Evolutionary conservation across 768 basidiomycete genomes (phyloP), one percentile per base, ranked within the genome.

Genomic region (Krasilnikovozyma curviuscula): DNA sequence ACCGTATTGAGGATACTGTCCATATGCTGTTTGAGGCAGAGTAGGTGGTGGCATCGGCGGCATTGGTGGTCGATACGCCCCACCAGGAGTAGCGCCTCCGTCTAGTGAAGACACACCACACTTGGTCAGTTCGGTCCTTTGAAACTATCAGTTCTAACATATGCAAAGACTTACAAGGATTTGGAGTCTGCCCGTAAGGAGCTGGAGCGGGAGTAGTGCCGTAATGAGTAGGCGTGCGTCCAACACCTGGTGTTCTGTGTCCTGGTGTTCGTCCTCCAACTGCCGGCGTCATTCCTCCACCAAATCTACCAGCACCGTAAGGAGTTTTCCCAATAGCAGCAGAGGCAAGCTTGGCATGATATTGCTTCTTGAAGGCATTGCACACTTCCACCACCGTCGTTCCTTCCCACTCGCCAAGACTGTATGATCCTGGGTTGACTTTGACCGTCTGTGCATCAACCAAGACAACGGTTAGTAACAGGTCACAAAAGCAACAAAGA

Each of bases 321-420:
- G 85, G 83, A 0, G 85, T 88, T 61, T 79, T 83, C 8, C 78
- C 79, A 38, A 79, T 77, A 33, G 70, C 65, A 5, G 65, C 66
- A n/a, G 80, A 79, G 63, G 82, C 78, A 56, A 63, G 47, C 31
- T 49, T 21, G 19, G 50, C 50, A 9, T 51, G 55, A 46, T 63
- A 66, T 40, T 64, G 65, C 13, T 56, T 76, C 76, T 95, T 95
- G 76, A 97, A 97, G 18, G 89, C 88, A 62, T 95, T 89, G 55
- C 91, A 93, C 5, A 97, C 67, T 63, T 93, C 86, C 4, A 83
- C 78, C 23, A 97, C 84, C 31, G 84, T 86, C 7, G 83, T 78
- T 23, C 85, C 83, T 39, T 84, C 76, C 6, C 84, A 83, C 55
- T 88, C 84, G 57, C 84, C 85, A 16, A 95, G 73, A 60, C 80